A percentile compares a stretch with the other conserved stretches of the same genome.
Conservation (phyloP, 2,329 filamentous ascomycete genomes). For the Cyclaneusma minus region DNA sequence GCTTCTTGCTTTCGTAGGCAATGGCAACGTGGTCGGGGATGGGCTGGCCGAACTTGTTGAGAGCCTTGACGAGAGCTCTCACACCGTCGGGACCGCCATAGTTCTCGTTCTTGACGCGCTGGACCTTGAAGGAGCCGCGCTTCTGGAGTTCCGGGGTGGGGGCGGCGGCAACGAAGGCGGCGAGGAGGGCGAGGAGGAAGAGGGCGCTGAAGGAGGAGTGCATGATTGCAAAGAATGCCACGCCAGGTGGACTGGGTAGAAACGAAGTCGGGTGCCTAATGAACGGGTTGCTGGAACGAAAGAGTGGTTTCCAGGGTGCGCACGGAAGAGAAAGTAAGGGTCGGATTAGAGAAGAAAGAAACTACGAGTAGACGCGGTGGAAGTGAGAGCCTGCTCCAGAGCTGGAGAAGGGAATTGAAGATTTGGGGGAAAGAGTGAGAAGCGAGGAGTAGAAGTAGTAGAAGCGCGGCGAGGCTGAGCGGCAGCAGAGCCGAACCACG, state of each 20-base stretch:
- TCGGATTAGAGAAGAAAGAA: no score
- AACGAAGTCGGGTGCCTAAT: no score
- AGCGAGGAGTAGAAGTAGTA: no score
- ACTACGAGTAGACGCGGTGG: no score
- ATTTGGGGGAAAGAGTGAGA: no score
- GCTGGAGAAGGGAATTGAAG: no score
- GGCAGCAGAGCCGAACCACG: no score
- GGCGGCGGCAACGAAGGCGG: conserved; percentile 28
- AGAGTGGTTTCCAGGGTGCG: no score
- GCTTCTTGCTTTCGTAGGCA: conserved; percentile 16
- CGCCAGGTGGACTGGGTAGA: background rate
- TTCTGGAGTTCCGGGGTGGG: conserved; percentile 30
- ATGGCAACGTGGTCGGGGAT: conserved; percentile 27
- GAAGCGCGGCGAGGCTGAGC: no score
- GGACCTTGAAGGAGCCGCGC: conserved; percentile 18
- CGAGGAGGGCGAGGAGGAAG: conserved; percentile 30
- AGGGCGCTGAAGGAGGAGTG: conserved; percentile 18
- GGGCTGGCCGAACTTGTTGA: conserved; percentile 49
- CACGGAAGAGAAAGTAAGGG: no score
- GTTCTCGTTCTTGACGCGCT: conserved; percentile 21
- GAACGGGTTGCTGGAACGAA: no score
- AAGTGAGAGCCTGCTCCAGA: no score
- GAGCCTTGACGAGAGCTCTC: conserved; percentile 46
- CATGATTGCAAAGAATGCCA: conserved; percentile 11
- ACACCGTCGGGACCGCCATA: conserved; percentile 33